Evolutionary conservation across 306 rosid genomes (phyloP), one percentile per base, ranked within the genome.

Genomic region (Cicer cuneatum): DNA sequence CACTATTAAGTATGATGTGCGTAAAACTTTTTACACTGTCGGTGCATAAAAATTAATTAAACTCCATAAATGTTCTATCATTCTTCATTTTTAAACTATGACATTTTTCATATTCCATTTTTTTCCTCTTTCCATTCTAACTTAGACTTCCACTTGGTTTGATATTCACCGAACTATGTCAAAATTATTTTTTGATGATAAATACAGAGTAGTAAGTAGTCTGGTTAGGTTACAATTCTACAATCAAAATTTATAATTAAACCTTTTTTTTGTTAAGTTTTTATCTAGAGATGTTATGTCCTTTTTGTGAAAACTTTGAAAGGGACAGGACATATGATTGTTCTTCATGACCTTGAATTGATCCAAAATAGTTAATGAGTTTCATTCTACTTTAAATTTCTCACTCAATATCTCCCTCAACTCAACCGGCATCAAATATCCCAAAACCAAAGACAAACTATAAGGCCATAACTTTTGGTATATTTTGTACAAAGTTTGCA

Each of bases 301-400:
- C 16, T 13, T 24, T 58, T 10, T 19, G 33, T 42, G 82, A 64
- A 63, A 39, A 15, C 43, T 39, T 10, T 39, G 84, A 85, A 81
- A 78, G 79, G 71, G 82, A 85, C 88, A 15, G 35, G 42, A 73
- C 88, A 45, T 45, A 54, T 81, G 84, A 78, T 85, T 82, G 78
- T 85, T 85, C 88, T 78, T 75, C 77, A 42, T 85, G 85, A 75
- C 82, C 72, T 71, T 66, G 66, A 10, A 74, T 74, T 65, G 82
- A 74, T 74, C 76, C 73, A 38, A 53, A 53, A 42, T 51, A 47
- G 69, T 38, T 29, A 63, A 47, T 65, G 39, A 53, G 46, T 57
- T 78, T 29, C 61, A 61, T 13, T 80, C 80, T 29, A 24, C 46
- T 47, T 12, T 51, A 29, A 35, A 53, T 60, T 66, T 67, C 51